Percentiles rank a stretch among this genome's conserved stretches.
phyloP scores from a whole-genome alignment of 1,284 basidiomycete genomes.

The Sanghuangporus weigelae region DNA sequence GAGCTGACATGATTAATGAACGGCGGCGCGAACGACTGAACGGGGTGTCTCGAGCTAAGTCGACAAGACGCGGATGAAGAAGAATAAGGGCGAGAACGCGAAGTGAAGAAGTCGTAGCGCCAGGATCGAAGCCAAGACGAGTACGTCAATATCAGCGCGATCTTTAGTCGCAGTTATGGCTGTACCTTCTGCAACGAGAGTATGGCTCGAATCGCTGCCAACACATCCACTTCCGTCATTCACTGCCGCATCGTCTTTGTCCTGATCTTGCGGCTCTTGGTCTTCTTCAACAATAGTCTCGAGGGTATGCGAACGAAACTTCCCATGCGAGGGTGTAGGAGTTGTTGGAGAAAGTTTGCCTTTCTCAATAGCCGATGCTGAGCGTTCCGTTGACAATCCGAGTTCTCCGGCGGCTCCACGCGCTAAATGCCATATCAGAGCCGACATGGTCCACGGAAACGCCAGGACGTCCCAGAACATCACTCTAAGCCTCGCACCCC shows the following conservation, averaged over 20 bases:
- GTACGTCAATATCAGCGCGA: background rate
- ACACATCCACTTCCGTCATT: background rate
- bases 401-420: background rate
- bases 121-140: background rate
- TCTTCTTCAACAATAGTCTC: constrained; percentile 11
- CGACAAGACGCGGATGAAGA: background rate
- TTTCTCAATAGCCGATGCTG: background rate
- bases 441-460: constrained; percentile 4
- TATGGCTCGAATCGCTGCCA: background rate
- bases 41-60: background rate
- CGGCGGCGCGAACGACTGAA: background rate
- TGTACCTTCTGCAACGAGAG: background rate
- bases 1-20: background rate
- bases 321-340: background rate
- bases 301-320: background rate
- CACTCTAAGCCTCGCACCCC: background rate
- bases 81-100: background rate
- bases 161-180: background rate
- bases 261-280: background rate
- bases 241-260: background rate
- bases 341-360: background rate
- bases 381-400: background rate
- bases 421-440: background rate
- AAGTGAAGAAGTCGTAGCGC: background rate
- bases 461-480: constrained; percentile 4